These are phyloP conservation scores for Acanthamoeba lenticulata DNA, from an alignment of 208 protist species.

Conservation along the genomic window DNA sequence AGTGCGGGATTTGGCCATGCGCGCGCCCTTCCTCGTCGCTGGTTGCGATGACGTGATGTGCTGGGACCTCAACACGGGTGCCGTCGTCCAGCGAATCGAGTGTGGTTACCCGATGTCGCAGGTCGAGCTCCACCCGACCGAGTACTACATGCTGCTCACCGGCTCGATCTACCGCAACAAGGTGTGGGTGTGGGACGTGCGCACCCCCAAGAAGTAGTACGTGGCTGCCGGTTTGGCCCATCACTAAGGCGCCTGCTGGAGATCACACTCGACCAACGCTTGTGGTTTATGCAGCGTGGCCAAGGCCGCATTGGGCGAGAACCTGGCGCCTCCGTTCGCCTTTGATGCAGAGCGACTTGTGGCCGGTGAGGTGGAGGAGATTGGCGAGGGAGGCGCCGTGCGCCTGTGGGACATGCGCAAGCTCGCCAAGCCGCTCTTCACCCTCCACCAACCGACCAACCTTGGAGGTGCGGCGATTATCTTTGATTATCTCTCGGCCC, in stretches of 20 bases:
- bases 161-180: slow-evolving; percentile 1
- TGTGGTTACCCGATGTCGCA: not conserved
- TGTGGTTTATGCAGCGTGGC: too few species aligned
- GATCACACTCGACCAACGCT: too few species aligned
- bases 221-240: not conserved
- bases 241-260: not conserved
- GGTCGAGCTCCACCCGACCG: not conserved
- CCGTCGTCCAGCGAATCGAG: not conserved
- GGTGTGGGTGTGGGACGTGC: not conserved
- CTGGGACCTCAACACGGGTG: not conserved
- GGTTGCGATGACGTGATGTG: not conserved
- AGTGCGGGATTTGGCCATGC: not conserved
- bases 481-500: not conserved
- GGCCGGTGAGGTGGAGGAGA: not conserved
- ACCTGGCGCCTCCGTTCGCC: not conserved
- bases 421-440: not conserved
- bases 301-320: not conserved
- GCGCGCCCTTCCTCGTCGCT: not conserved
- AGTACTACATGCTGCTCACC: not conserved
- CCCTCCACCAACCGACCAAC: not conserved
- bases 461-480: not conserved
- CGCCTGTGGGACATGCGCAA: not conserved
- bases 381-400: not conserved
- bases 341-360: not conserved
- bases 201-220: not conserved